Base-by-base conservation (phyloP, 1,284 basidiomycete species). In the Schizopora paradoxa region DNA sequence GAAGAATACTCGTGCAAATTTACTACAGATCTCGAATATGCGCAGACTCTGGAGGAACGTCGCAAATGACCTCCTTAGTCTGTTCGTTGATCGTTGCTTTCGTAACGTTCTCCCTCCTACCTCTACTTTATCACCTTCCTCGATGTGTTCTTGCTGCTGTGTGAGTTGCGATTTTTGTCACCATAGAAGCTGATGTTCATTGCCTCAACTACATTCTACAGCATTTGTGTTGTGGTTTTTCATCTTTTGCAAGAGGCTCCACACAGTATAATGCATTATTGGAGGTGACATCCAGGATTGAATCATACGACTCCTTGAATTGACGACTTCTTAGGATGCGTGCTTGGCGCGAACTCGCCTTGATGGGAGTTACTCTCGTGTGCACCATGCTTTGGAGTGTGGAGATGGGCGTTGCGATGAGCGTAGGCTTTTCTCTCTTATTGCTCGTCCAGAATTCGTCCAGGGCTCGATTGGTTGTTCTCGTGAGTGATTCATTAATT, bases 391-490 rank as follows among this genome's bases (percentile, higher is more conserved):
- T 89, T 18, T 85, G 82, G 77, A 79, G 80, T 54, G 76, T 91
- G 48, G 86, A 91, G 67, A 79, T 86, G 44, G 92, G 92, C 13
- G 82, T 96, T 37, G 76, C 87, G 11, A 80, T 87, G 52, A 89
- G 86, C 51, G 70, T 95, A 48, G 79, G 91, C 40, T 79, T 91
- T 45, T 91, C 90, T 1, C 72, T 96, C 35, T 68, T 95, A 1
- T 72, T 96, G 21, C 89, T 95, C 42, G 86, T 96, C 8, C 82
- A 85, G 54, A 81, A 89, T 37, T 90, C 89, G 1, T 90, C 91
- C 4, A 82, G 78, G 59, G 72, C 82, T 5, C 70, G 82, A 4
- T 79, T 87, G 70, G 80, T 77, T 32, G 80, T 87, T 52, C 69
- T 87, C 39, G 74, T 78, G 51, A 48, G 64, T 31, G 8, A 31